A percentile compares a stretch with the other conserved stretches of the same genome.
phyloP scores from a whole-genome alignment of 352 stramenopile genomes.

The Pythium diclinum region DNA sequence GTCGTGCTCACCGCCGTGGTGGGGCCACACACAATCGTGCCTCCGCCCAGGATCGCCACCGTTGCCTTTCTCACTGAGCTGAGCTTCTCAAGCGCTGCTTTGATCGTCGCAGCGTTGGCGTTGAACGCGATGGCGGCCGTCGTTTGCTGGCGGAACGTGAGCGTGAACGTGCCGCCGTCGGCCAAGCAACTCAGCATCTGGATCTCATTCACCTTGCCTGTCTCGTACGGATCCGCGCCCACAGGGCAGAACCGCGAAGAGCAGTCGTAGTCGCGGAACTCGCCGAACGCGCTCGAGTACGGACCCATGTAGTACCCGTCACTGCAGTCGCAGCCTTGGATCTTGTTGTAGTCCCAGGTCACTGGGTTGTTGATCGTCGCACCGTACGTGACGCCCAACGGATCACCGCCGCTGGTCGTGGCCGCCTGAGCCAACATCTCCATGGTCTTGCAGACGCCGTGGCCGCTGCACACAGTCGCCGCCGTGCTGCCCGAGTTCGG shows the following conservation, averaged over 20 bases:
- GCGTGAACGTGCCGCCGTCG: conserved; percentile 51
- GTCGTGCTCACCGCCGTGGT: conserved; percentile 43
- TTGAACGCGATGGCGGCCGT: conserved; percentile 53
- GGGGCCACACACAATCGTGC: conserved; percentile 35
- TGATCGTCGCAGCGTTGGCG: conserved; percentile 35
- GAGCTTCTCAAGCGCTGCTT: conserved; percentile 54
- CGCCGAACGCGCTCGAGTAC: conserved; percentile 51
- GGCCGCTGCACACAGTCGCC: conserved; percentile 49
- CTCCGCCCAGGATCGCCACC: conserved; percentile 46
- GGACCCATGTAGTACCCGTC: conserved; percentile 65
- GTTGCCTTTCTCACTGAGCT: conserved; percentile 46
- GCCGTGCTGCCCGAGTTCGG: conserved; percentile 23
- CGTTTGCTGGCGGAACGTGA: conserved; percentile 69
- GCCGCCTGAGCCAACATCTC: conserved; percentile 50
- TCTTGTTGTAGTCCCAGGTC: conserved; percentile 84
- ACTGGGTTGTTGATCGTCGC: conserved; percentile 47
- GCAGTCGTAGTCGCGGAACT: conserved; percentile 70
- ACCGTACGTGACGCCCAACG: conserved; percentile 58
- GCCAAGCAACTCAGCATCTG: conserved; percentile 57
- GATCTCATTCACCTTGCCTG: conserved; percentile 64
- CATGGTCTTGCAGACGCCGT: conserved; percentile 77
- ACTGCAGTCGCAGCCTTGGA: conserved; percentile 78
- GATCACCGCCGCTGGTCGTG: conserved; percentile 35
- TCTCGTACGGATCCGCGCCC: conserved; percentile 82
- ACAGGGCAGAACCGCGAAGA: conserved; percentile 79